Conservation (phyloP, 2,329 filamentous ascomycete species). For the Fusarium nematophilum region DNA sequence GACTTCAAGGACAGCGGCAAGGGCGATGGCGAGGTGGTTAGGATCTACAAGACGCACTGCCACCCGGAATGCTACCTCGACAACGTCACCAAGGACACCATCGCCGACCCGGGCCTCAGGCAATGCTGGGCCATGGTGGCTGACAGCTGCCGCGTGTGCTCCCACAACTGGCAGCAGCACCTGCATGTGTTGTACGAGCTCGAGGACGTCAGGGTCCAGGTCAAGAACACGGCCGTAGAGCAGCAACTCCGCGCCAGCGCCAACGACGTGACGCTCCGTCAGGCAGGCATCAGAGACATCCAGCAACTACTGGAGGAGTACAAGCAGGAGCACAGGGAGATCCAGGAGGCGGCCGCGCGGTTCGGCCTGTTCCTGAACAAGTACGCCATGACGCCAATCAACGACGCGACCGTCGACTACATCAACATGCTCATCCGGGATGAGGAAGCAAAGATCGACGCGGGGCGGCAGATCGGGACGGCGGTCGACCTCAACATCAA, state of each 20-base stretch:
- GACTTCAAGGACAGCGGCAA: conserved; percentile 13
- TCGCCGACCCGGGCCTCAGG: conserved; percentile 1
- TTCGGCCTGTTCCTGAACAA: conserved; percentile 20
- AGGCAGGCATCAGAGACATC: not conserved
- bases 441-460: conserved; percentile 8
- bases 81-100: conserved; percentile 6
- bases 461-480: not conserved
- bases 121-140: conserved; percentile 8
- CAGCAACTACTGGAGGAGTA: conserved; percentile 2
- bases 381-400: conserved; percentile 7
- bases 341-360: conserved; percentile 5
- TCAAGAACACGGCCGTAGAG: conserved; percentile 20
- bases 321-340: not conserved
- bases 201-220: not conserved
- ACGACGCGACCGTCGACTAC: conserved; percentile 19
- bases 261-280: conserved; percentile 8
- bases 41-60: conserved; percentile 27
- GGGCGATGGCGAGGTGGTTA: not conserved
- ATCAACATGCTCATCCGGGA: conserved; percentile 14
- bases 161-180: conserved; percentile 21
- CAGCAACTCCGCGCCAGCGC: not conserved
- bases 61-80: conserved; percentile 20
- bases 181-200: conserved; percentile 25
- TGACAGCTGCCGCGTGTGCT: conserved; percentile 1
- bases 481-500: conserved; percentile 12